phyloP scores from a whole-genome alignment of 441 rosid species.

The Populus tomentosa region DNA sequence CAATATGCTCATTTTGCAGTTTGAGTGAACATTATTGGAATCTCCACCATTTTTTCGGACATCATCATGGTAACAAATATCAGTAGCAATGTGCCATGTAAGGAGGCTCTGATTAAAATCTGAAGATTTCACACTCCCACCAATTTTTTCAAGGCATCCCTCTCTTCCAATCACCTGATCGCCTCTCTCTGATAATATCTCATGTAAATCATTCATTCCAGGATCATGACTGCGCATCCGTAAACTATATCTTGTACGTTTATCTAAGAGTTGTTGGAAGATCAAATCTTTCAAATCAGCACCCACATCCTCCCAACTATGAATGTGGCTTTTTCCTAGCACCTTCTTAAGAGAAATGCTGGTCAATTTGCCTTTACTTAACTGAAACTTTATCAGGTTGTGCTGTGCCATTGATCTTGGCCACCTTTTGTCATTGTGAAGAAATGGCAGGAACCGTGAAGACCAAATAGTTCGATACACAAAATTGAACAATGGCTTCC shows the following conservation, averaged over 20 bases:
- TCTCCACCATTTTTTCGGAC: too few species aligned
- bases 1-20: too few species aligned
- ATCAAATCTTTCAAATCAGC: not conserved
- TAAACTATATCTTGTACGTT: not conserved
- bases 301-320: not conserved
- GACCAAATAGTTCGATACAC: too few species aligned
- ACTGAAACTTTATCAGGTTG: slow-evolving; percentile 2
- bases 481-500: not conserved
- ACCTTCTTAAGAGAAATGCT: not conserved
- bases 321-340: not conserved
- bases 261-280: not conserved
- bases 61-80: too few species aligned
- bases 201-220: too few species aligned
- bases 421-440: not conserved
- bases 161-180: not conserved
- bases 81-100: too few species aligned
- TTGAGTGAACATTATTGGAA: too few species aligned
- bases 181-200: not conserved
- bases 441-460: not conserved
- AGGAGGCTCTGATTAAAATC: slow-evolving; percentile 9
- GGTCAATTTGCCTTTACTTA: not conserved
- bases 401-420: slow-evolving; percentile 5
- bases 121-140: not conserved
- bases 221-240: not conserved
- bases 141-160: too few species aligned